Evolutionary conservation across 2,329 filamentous ascomycete genomes (phyloP).

Genomic region (Kalaharituber pfeilii): DNA sequence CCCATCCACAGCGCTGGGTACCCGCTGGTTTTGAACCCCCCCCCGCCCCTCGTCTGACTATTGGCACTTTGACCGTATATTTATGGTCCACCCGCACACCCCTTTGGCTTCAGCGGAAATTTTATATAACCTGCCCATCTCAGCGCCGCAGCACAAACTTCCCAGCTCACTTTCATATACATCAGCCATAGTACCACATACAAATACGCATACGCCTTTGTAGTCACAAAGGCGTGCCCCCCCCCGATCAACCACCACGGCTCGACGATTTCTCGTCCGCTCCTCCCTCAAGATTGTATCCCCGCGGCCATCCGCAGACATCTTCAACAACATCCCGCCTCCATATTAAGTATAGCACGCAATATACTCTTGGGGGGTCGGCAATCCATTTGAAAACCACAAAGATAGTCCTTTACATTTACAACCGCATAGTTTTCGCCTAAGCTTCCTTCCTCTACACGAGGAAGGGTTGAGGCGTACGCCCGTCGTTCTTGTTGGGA

Average conservation of each 20-base stretch:
- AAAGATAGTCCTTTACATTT: slow-evolving; percentile 49
- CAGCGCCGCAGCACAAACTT: neutral
- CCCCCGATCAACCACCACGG: slow-evolving; percentile 12
- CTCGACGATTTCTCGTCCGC: slow-evolving; percentile 16
- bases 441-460: slow-evolving; percentile 95
- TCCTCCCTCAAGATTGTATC: slow-evolving; percentile 18
- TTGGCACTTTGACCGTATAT: neutral
- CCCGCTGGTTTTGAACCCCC: neutral
- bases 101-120: neutral
- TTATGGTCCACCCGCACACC: neutral
- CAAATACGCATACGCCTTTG: slow-evolving; percentile 8
- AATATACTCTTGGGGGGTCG: slow-evolving; percentile 7
- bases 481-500: slow-evolving; percentile 79
- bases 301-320: slow-evolving; percentile 15
- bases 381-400: slow-evolving; percentile 12
- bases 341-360: slow-evolving; percentile 13
- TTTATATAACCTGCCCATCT: slow-evolving; percentile 1
- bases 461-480: slow-evolving; percentile 99
- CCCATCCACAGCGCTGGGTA: neutral
- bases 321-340: slow-evolving; percentile 23
- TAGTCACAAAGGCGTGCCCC: slow-evolving; percentile 13
- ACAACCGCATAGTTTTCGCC: slow-evolving; percentile 99
- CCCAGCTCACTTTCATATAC: too few relatives aligned
- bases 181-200: too few relatives aligned
- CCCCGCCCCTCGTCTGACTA: neutral